Evolutionary conservation across 331 rosid genomes (phyloP).

Genomic region (Spiraea crenata): DNA sequence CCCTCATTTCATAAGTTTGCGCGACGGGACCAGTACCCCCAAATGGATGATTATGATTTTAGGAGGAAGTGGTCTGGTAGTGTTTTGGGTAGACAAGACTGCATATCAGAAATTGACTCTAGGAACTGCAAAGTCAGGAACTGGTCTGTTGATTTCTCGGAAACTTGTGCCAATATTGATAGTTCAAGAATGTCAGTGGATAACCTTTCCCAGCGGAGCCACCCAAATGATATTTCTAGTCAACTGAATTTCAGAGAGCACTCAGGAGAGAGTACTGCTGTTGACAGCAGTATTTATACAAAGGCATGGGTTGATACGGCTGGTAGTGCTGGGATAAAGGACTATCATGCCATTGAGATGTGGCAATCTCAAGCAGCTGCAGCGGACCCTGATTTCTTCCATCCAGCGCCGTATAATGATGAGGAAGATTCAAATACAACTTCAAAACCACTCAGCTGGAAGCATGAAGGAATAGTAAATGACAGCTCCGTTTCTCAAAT

Average conservation of each 20-base stretch:
- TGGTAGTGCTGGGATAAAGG: slow-evolving; percentile 81
- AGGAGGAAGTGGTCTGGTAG: slow-evolving; percentile 85
- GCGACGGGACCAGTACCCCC: slow-evolving; percentile 69
- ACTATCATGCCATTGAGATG: slow-evolving; percentile 91
- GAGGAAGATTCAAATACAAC: slow-evolving; percentile 94
- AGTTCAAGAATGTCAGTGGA: slow-evolving; percentile 74
- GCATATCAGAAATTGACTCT: slow-evolving; percentile 92
- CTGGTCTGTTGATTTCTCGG: slow-evolving; percentile 97
- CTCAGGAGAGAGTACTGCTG: slow-evolving; percentile 95
- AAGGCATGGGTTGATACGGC: slow-evolving; percentile 99
- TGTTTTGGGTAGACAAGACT: slow-evolving; percentile 87
- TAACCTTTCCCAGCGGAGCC: slow-evolving; percentile 88
- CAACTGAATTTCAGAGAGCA: slow-evolving; percentile 87
- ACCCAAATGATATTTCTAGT: slow-evolving; percentile 84
- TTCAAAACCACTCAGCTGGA: slow-evolving; percentile 66
- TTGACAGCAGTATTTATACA: slow-evolving; percentile 83
- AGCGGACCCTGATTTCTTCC: slow-evolving; percentile 64
- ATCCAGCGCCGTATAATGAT: slow-evolving; percentile 52
- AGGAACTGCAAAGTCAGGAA: slow-evolving; percentile 95
- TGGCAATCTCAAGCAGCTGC: slow-evolving; percentile 99
- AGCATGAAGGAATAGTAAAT: slow-evolving; percentile 63
- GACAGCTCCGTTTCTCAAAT: slow-evolving; percentile 95
- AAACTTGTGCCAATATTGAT: slow-evolving; percentile 83
- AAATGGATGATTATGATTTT: slow-evolving; percentile 74
- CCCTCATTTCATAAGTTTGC: slow-evolving; percentile 98